Evolutionary conservation across 2,329 filamentous ascomycete species (phyloP).

Genomic region (Cladophialophora carrionii): DNA sequence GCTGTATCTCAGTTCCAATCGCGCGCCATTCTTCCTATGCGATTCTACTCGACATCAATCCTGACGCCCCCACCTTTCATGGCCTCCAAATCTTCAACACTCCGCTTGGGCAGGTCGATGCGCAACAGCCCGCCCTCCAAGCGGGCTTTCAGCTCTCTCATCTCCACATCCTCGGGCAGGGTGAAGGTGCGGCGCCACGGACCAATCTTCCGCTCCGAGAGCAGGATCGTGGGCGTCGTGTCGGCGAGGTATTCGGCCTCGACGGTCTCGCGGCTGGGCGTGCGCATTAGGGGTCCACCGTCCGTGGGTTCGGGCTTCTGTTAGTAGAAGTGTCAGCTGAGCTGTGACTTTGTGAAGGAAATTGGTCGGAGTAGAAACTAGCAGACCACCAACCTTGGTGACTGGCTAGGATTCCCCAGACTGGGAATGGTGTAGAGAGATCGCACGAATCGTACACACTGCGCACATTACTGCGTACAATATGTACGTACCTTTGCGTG

Average conservation of each 20-base stretch:
- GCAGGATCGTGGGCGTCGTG: conserved; percentile 28
- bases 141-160: conserved; percentile 33
- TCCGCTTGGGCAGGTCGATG: conserved; percentile 34
- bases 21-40: no score
- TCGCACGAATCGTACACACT: background rate
- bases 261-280: conserved; percentile 30
- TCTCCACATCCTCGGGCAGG: conserved; percentile 34
- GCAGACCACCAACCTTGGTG: no score
- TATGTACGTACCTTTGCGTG: conserved; percentile 27
- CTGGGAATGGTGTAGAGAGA: background rate
- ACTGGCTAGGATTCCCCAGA: no score
- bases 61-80: conserved; percentile 28
- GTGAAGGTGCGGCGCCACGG: conserved; percentile 35
- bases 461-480: no score
- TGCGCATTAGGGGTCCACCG: conserved; percentile 30
- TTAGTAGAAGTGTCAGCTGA: background rate
- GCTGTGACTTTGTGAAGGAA: no score
- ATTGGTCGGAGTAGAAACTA: no score
- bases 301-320: conserved; percentile 1
- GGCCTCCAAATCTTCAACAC: conserved; percentile 25
- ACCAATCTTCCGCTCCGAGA: conserved; percentile 32
- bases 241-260: conserved; percentile 29
- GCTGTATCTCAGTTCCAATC: no score
- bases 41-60: conserved; percentile 30
- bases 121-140: conserved; percentile 32